phyloP scores from a whole-genome alignment of 1,139 yeast genomes.

The Yamadazyma triangularis region DNA sequence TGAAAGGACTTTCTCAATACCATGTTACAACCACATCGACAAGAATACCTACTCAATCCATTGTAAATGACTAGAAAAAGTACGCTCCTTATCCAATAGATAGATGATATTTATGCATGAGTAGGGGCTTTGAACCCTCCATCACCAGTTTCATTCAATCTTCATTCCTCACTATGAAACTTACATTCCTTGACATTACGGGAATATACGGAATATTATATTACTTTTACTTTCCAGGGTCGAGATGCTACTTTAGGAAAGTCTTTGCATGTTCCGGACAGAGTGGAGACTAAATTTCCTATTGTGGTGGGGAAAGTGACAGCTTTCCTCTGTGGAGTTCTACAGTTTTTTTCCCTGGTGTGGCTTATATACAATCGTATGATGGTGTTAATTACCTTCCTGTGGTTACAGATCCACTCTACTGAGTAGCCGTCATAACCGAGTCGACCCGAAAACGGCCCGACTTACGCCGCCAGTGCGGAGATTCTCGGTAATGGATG shows the following conservation, averaged over 20 bases:
- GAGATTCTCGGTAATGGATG: too few species aligned
- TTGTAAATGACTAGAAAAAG: conserved; percentile 8
- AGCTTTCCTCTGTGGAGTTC: too few species aligned
- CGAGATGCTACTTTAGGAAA: conserved; percentile 10
- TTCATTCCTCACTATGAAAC: conserved; percentile 7
- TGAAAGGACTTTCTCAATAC: conserved; percentile 5
- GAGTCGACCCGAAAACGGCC: too few species aligned
- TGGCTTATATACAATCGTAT: too few species aligned
- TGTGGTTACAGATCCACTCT: too few species aligned
- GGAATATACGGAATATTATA: conserved; percentile 10
- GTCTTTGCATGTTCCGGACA: conserved; percentile 9
- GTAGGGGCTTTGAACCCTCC: conserved; percentile 11
- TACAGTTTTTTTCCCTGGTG: too few species aligned
- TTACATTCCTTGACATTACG: conserved; percentile 8
- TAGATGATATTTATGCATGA: conserved; percentile 11
- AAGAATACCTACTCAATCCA: conserved; percentile 10
- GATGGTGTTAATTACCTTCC: too few species aligned
- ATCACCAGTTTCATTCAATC: conserved; percentile 6
- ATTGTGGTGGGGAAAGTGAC: conserved; percentile 10
- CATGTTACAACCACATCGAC: conserved; percentile 10
- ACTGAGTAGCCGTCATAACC: too few species aligned
- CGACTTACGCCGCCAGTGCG: too few species aligned
- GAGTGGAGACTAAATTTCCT: conserved; percentile 7
- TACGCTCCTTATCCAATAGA: conserved; percentile 7
- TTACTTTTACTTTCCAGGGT: conserved; percentile 12